Evolutionary conservation across 2,329 filamentous ascomycete genomes (phyloP).

Genomic region (Beauveria asiatica): DNA sequence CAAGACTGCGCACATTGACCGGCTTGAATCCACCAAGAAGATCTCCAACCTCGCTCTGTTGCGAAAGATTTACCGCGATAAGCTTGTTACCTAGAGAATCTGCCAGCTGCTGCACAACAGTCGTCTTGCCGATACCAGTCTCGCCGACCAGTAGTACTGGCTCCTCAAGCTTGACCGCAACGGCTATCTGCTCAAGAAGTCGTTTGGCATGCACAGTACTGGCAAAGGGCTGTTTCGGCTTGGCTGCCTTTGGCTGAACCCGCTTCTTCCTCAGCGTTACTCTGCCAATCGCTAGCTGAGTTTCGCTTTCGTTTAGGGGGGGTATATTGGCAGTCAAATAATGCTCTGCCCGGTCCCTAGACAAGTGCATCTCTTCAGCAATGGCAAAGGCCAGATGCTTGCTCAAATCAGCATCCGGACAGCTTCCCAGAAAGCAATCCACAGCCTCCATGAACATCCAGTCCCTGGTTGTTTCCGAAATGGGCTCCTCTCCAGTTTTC

Average conservation of each 20-base stretch:
- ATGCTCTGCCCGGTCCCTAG: constrained; percentile 71
- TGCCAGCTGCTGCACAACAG: constrained; percentile 86
- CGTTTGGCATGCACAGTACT: constrained; percentile 78
- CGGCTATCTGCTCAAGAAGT: constrained; percentile 79
- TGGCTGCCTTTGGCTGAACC: constrained; percentile 36
- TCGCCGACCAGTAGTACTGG: constrained; percentile 93
- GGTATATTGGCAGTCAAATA: constrained; percentile 68
- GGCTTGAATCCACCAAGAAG: constrained; percentile 94
- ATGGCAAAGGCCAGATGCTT: constrained; percentile 57
- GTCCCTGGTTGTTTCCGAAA: constrained; percentile 64
- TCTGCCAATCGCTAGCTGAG: constrained; percentile 56
- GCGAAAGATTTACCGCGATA: constrained; percentile 89
- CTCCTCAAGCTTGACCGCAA: constrained; percentile 75
- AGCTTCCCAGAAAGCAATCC: constrained; percentile 82
- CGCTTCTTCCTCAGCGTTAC: constrained; percentile 53
- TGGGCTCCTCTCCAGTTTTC: constrained; percentile 58
- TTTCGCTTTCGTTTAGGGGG: constrained; percentile 52
- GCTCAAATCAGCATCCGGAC: constrained; percentile 57
- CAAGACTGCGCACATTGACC: constrained; percentile 78
- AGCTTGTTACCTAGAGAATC: constrained; percentile 77
- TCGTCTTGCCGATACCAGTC: constrained; percentile 97
- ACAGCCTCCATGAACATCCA: constrained; percentile 89
- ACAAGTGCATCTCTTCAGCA: constrained; percentile 79
- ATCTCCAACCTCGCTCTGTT: constrained; percentile 96
- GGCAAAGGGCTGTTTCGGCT: constrained; percentile 65